Evolutionary conservation across 169 alveolate genomes (phyloP), one percentile per base, ranked within the genome.

Genomic region (Eimeria maxima): DNA sequence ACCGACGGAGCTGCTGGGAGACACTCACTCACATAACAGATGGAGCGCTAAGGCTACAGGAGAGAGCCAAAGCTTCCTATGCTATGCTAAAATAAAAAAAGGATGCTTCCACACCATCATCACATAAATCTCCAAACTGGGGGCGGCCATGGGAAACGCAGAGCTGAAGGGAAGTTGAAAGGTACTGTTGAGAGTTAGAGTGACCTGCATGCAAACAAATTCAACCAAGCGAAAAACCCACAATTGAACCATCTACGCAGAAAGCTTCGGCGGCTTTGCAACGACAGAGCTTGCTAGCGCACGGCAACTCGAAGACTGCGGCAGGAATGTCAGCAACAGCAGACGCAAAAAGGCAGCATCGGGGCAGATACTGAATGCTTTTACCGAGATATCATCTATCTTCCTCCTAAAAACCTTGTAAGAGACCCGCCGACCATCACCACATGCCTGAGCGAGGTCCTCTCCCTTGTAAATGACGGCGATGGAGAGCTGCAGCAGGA

Each of bases 381-480:
- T 22, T 47, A 86, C 93, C 65, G 80, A 86, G 42, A 65, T 86
- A 45, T 86, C 93, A 63, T 86, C 93, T 86, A 86, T 86, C 81
- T 86, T 86, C 42, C 63, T 86, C 63, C 81, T 38, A 45, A 86
- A 86, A 44, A 63, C 63, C 69, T 60, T 86, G 93, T 86, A 92
- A 53, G 63, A 73, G 18, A 92, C 84, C 3, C 96, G 91, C 73
- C 89, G 67, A 33, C 22, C 80, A 44, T 92, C 92, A 16, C 78
- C 84, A 27, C 93, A 92, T 11, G 74, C 96, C 55, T 67, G 93
- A 4, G 92, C 29, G 44, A 76, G 96, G 60, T 92, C 67, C 71
- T 92, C 96, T 4, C 88, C 96, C 50, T 47, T 57, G 92, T 92
- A 92, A 84, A 92, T 78, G 74, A 92, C 91, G 63, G 92, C 96